Percentiles rank a stretch among this genome's conserved stretches.
Conservation (phyloP, 129 eudicot genomes). For the Helianthus tuberosus region DNA sequence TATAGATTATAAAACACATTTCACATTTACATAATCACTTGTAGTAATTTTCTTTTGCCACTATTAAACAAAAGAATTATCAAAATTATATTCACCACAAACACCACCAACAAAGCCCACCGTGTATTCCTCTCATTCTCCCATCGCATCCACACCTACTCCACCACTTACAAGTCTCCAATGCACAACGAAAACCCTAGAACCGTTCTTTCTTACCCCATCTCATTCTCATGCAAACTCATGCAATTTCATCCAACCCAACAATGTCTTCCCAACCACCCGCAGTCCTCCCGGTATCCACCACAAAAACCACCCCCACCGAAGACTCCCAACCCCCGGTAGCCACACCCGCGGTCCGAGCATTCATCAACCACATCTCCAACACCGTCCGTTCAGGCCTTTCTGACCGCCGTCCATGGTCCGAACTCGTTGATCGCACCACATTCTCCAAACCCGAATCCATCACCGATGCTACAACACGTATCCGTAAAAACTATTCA, state of each 20-base stretch:
- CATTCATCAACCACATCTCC: slow-evolving; percentile 49
- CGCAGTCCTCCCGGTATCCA: slow-evolving; percentile 48
- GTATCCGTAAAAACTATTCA: slow-evolving; percentile 72
- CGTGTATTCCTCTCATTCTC: not conserved
- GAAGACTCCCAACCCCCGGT: slow-evolving; percentile 34
- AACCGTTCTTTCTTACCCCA: not conserved
- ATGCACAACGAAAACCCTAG: not conserved
- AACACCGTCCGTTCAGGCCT: slow-evolving; percentile 54
- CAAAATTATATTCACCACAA: slow-evolving; percentile 7
- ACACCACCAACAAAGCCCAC: not conserved
- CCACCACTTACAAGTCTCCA: not conserved
- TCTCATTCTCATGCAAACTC: slow-evolving; percentile 5
- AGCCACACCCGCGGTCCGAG: slow-evolving; percentile 57
- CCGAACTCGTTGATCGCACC: slow-evolving; percentile 74
- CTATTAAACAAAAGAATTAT: not conserved
- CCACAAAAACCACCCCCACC: slow-evolving; percentile 25
- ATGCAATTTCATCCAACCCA: not conserved
- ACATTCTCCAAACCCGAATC: slow-evolving; percentile 88
- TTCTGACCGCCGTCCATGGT: slow-evolving; percentile 81
- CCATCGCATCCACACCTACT: not conserved
- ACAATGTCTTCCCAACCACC: slow-evolving; percentile 48
- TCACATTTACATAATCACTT: not conserved
- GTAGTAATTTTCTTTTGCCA: no score
- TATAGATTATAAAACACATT: no score
- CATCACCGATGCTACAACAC: slow-evolving; percentile 67